Base-by-base conservation (phyloP, 148 eudicot genomes). In the Hydrangea macrophylla region DNA sequence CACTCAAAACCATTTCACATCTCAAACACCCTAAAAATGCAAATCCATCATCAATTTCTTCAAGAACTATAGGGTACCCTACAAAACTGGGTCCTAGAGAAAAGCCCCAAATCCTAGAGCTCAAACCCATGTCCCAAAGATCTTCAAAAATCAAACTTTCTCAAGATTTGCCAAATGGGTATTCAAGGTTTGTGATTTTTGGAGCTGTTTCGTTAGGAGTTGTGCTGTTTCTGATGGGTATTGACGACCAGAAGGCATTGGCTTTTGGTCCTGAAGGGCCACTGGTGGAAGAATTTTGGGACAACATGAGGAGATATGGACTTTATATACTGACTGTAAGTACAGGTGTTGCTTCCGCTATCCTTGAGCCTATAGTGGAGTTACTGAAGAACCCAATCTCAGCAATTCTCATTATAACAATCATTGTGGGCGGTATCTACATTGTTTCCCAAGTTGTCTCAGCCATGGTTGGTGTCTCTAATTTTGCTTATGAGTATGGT, bases 201-300 rank as follows among this genome's bases (percentile, higher is more conserved):
- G 96, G 90, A 20, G 85, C 86, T 17, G 80, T 78, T 24, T 76
- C 87, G 7, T 10, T 88, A 0, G 91, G 91, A 11, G 5, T 88
- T 0, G 50, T 77, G 60, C 15, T 82, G 62, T 48, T 85, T 15
- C 30, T 90, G 30, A 73, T 83, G 80, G 86, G 85, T 7, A 5
- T 69, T 54, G 85, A 79, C 65, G 90, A 75, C 2, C 75, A 81
- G 35, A 84, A 71, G 81, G 97, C 97, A 13, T 26, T 76, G 77
- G 97, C 97, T n/a, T 71, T 83, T 31, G 97, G 96, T 0, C 97
- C 97, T 1, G 90, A 84, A 75, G 97, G 97, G 17, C 96, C 97
- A 12, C 28, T 92, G 61, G 33, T 91, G 82, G 92, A 91, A 69
- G 94, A 89, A 5, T 89, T 89, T 71, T 89, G 96, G 96, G 96